Evolutionary conservation across 495 filamentous ascomycete species (phyloP).

Genomic region (Astrothelium macrocarpum): DNA sequence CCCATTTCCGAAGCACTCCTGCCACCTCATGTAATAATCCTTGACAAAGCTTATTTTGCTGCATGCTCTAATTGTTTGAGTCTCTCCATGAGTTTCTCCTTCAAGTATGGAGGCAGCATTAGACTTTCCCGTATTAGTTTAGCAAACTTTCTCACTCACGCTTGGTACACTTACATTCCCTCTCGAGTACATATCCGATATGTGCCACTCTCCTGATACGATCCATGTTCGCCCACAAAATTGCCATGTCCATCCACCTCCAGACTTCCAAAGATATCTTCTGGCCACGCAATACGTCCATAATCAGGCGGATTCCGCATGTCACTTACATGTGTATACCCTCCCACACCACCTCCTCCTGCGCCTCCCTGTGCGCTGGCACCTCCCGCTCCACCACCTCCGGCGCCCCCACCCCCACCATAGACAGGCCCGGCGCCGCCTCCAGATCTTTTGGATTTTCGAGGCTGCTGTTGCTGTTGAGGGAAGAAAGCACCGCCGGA

Average conservation of each 20-base stretch:
- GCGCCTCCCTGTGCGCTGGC: conserved; percentile 75
- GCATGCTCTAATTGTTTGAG: conserved; percentile 18
- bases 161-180: conserved; percentile 50
- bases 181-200: conserved; percentile 61
- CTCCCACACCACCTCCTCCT: conserved; percentile 73
- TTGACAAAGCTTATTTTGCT: not conserved
- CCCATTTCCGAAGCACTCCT: not conserved
- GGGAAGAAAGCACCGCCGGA: conserved; percentile 56
- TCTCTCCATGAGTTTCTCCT: conserved; percentile 46
- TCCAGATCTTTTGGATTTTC: conserved; percentile 9
- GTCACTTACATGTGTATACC: conserved; percentile 86
- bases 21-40: not conserved
- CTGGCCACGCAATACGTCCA: conserved; percentile 77
- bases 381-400: conserved; percentile 54
- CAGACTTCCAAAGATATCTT: conserved; percentile 90
- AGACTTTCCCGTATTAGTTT: conserved; percentile 21
- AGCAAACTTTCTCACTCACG: conserved; percentile 21
- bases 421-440: conserved; percentile 21
- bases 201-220: conserved; percentile 55
- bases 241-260: conserved; percentile 68
- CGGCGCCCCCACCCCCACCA: conserved; percentile 37
- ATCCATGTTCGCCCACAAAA: conserved; percentile 53
- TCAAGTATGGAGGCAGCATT: conserved; percentile 47
- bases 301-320: conserved; percentile 74
- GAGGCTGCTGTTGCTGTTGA: conserved; percentile 28